Base-by-base conservation (phyloP, 805 yeast genomes). In the Wickerhamiella hasegawae region DNA sequence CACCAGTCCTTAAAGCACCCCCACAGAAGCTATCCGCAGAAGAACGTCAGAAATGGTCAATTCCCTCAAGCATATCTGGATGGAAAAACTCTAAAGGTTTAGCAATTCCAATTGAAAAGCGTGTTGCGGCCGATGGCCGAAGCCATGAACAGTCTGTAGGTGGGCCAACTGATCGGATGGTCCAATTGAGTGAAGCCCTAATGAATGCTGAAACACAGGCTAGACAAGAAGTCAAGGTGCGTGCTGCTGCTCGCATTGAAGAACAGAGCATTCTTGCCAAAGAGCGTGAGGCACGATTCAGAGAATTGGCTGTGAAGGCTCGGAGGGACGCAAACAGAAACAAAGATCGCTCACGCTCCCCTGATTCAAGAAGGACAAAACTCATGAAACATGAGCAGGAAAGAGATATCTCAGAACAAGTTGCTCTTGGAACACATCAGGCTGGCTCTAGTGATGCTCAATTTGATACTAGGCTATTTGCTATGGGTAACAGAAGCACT, bases 61-160 rank as follows among this genome's bases (percentile, higher is more conserved):
- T 90, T 21, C 97, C 97, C 0, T 75, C 94, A 0, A 82, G 92
- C 1, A 70, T 87, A 0, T 87, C 97, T 1, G 83, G 82, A 53
- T 90, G 97, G 96, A 85, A 84, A 54, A 90, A 90, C 54, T 81
- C 85, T 14, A 78, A 80, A 45, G 96, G 97, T 1, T 82, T 73
- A 51, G 73, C 94, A 1, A 75, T 85, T 31, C 73, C 78, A 1
- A 55, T 85, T 28, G 94, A 84, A 36, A 80, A 78, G 48, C 62
- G 96, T 40, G 60, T 81, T 37, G 76, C 76, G 1, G 66, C 68
- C 11, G n/a, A n/a, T n/a, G n/a, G n/a, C n/a, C n/a, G n/a, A n/a
- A n/a, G n/a, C n/a, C n/a, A n/a, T n/a, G n/a, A n/a, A n/a, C 66
- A 62, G 26, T 29, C 34, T 5, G 28, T 36, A 64, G 63, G 1